phyloP scores from a whole-genome alignment of 345 rosid genomes.

The Corymbia maculata region DNA sequence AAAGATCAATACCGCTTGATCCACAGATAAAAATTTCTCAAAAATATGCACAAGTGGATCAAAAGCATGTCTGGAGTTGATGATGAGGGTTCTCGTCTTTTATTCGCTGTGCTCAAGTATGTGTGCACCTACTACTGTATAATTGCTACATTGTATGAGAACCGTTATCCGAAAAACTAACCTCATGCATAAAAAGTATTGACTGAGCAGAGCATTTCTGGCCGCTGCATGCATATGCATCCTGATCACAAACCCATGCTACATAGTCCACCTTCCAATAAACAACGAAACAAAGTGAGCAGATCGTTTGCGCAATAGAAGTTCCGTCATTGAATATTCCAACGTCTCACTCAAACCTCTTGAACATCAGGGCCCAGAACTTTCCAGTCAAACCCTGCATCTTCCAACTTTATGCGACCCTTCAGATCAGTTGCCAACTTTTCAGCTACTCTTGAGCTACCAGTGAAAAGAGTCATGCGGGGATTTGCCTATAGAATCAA shows the following conservation, averaged over 20 bases:
- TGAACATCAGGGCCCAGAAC: constrained; percentile 92
- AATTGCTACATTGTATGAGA: neutral
- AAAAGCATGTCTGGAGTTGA: neutral
- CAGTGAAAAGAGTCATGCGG: constrained; percentile 93
- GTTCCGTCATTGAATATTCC: neutral
- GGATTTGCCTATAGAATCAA: constrained; percentile 61
- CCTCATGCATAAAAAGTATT: constrained; percentile 92
- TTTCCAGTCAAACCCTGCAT: constrained; percentile 99
- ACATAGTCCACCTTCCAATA: constrained; percentile 75
- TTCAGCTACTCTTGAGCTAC: constrained; percentile 95
- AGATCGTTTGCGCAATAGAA: neutral
- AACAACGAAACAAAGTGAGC: neutral
- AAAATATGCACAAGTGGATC: neutral
- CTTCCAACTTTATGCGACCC: constrained; percentile 89
- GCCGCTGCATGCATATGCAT: constrained; percentile 98
- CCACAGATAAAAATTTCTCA: neutral
- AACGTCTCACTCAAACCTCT: constrained; percentile 37
- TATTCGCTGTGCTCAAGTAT: neutral
- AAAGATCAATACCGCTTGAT: neutral
- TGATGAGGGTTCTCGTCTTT: neutral
- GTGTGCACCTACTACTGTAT: neutral
- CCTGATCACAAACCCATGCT: constrained; percentile 98
- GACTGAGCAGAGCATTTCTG: constrained; percentile 99
- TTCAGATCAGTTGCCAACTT: constrained; percentile 87
- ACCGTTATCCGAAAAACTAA: constrained; percentile 9